Evolutionary conservation across 2,329 filamentous ascomycete genomes (phyloP), one percentile per base, ranked within the genome.

Genomic region (Colletotrichum gigasporum): DNA sequence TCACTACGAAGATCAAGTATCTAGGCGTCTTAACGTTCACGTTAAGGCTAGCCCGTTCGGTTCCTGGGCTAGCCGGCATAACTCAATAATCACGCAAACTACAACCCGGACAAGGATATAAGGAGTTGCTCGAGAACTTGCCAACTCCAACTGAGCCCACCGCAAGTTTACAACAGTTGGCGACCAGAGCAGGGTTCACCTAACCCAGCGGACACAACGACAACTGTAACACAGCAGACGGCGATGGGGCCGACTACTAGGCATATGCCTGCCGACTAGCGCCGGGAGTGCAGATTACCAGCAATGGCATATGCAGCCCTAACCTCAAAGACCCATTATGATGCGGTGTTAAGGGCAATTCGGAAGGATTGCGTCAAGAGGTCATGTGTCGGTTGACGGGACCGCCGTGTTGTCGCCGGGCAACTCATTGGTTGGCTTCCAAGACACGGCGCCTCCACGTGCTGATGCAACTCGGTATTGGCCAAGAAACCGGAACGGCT

Each of bases 271-370:
- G 48, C 41, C 10, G n/a, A 39, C 48, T 64, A 64, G 62, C 57
- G 54, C 32, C 54, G 53, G 64, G 64, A 60, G 30, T 28, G 53
- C 37, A 42, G 59, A 47, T 63, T 54, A 34, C 47, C 55, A 56
- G 37, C 64, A 44, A 64, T 63, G 59, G 53, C 59, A 59, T 59
- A 66, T 66, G 63, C 63, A 66, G 63, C 63, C 59, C 63, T 66
- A 66, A 57, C 32, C 47, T 34, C 48, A 24, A 41, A 47, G 41
- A n/a, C 34, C 48, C 47, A 37, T 61, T 30, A 64, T 48, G 22
- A 62, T 44, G 20, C 61, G 41, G 47, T 59, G 34, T 54, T 34
- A 44, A 54, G 41, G 26, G 35, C 24, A 42, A 50, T 30, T 18
- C 48, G 42, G 16, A 45, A 62, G 28, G 22, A 64, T 20, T 42